These are phyloP conservation scores for Clarireedia monteithiana DNA, from an alignment of 2,329 filamentous ascomycete species.

Conservation along the genomic window DNA sequence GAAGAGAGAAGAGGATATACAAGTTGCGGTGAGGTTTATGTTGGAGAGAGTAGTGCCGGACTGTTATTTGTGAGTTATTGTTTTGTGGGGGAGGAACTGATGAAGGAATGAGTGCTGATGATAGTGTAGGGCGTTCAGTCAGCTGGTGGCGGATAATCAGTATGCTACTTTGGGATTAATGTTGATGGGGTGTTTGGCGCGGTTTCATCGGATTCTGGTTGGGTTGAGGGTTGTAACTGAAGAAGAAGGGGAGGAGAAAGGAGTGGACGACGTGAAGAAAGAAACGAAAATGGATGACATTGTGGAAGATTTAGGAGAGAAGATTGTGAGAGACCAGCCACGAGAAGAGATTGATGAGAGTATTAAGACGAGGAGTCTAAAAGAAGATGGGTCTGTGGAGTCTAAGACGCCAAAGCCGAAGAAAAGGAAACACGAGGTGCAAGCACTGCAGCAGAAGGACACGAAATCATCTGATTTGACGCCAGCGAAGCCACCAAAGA, in stretches of 20 bases:
- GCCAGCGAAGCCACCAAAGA: conserved; percentile 37
- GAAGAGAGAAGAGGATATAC: conserved; percentile 8
- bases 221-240: conserved; percentile 20
- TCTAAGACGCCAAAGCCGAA: conserved; percentile 20
- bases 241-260: conserved; percentile 10
- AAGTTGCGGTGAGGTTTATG: conserved; percentile 33
- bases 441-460: neutral
- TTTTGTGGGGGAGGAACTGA: conserved; percentile 19
- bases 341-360: conserved; percentile 8
- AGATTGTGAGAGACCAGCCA: conserved; percentile 24
- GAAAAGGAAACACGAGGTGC: conserved; percentile 12
- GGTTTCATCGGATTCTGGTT: conserved; percentile 41
- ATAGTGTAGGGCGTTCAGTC: conserved; percentile 51
- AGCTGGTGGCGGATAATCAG: conserved; percentile 63
- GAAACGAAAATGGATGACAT: conserved; percentile 1
- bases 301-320: conserved; percentile 25
- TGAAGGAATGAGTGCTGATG: conserved; percentile 18
- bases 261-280: neutral
- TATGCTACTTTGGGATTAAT: conserved; percentile 65
- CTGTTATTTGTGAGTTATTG: conserved; percentile 39
- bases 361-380: neutral
- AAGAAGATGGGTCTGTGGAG: neutral
- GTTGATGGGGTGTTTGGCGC: conserved; percentile 56
- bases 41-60: conserved; percentile 33
- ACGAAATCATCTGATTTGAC: conserved; percentile 18